Evolutionary conservation across 495 filamentous ascomycete species (phyloP).

Genomic region (Aspergillus baeticus): DNA sequence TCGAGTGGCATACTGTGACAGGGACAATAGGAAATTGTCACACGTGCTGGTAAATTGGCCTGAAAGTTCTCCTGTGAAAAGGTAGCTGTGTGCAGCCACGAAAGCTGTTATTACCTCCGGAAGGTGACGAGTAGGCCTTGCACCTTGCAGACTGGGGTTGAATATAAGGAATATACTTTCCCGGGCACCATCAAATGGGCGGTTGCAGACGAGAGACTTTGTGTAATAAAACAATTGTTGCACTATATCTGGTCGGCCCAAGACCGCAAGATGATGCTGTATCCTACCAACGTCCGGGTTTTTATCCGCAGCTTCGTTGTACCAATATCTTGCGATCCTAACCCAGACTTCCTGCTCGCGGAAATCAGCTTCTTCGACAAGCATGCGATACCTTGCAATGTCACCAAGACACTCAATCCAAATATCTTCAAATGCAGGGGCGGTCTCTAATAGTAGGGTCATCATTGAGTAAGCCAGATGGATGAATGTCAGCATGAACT

Average conservation of each 20-base stretch:
- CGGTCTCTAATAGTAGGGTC: conserved; percentile 73
- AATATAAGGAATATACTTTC: conserved; percentile 73
- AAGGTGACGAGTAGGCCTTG: conserved; percentile 25
- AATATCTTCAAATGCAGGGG: conserved; percentile 72
- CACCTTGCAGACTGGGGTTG: conserved; percentile 57
- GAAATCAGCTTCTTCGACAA: conserved; percentile 70
- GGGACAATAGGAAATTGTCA: conserved; percentile 45
- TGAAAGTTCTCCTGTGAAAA: conserved; percentile 57
- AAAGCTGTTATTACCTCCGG: conserved; percentile 46
- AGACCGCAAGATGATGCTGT: conserved; percentile 82
- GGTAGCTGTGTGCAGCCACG: conserved; percentile 61
- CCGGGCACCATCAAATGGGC: conserved; percentile 59
- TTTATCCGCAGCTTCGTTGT: conserved; percentile 71
- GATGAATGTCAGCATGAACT: conserved; percentile 81
- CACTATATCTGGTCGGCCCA: conserved; percentile 70
- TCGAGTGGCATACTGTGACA: conserved; percentile 60
- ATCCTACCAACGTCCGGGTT: conserved; percentile 69
- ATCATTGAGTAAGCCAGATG: conserved; percentile 81
- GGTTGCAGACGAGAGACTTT: conserved; percentile 45
- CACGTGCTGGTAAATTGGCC: conserved; percentile 47
- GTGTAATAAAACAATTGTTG: conserved; percentile 77
- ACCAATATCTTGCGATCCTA: conserved; percentile 75
- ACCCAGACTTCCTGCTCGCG: conserved; percentile 78
- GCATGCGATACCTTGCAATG: conserved; percentile 72
- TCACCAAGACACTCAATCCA: conserved; percentile 93